Conservation (phyloP, 169 alveolate genomes). For the Eimeria tenella region DNA sequence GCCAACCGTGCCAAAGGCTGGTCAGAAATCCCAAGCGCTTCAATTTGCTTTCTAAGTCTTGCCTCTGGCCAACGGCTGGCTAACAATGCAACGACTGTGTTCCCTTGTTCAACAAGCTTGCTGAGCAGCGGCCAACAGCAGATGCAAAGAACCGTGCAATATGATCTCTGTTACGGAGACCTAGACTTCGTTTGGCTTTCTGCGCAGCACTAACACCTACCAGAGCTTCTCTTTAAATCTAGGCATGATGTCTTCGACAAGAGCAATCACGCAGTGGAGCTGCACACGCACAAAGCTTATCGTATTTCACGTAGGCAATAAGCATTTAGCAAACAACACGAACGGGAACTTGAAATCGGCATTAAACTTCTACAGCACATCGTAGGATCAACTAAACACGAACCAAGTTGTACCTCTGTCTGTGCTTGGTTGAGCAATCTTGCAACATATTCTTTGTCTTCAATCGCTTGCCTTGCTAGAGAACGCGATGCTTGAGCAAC, state of each 20-base stretch:
- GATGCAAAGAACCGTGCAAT: not conserved
- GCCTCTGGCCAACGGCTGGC: constrained; percentile 73
- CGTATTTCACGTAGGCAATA: not conserved
- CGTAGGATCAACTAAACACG: not conserved
- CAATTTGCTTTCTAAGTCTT: constrained; percentile 34
- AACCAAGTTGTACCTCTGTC: constrained; percentile 8
- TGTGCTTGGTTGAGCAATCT: constrained; percentile 39
- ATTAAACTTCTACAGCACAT: not conserved
- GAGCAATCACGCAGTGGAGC: constrained; percentile 43
- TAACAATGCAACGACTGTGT: constrained; percentile 64
- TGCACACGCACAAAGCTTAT: constrained; percentile 4
- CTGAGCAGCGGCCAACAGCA: constrained; percentile 37
- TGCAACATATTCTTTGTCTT: constrained; percentile 47
- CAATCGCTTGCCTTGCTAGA: constrained; percentile 45
- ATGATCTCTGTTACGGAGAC: not conserved
- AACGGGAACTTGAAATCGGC: not conserved
- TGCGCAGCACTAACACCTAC: not conserved
- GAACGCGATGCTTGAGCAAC: constrained; percentile 51
- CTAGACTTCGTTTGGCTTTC: not conserved
- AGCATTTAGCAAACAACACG: not conserved
- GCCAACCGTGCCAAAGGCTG: constrained; percentile 70
- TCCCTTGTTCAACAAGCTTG: constrained; percentile 54
- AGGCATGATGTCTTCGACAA: constrained; percentile 50
- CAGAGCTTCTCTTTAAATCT: constrained; percentile 30
- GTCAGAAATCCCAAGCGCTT: constrained; percentile 52